phyloP scores from a whole-genome alignment of 1,284 basidiomycete species.

The Naganishia albida region DNA sequence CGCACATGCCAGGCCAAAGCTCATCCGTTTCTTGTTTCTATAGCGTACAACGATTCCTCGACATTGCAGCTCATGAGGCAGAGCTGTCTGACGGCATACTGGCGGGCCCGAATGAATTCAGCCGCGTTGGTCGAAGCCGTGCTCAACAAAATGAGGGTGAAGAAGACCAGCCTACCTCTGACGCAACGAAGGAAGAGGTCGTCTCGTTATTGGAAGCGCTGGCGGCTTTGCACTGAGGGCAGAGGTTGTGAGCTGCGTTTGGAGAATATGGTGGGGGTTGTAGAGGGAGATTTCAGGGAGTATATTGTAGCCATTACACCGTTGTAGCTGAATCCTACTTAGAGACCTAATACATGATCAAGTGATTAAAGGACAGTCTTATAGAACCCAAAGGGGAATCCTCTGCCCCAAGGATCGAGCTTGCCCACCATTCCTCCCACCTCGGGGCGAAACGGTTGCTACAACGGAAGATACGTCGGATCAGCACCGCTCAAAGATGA shows the following conservation, averaged over 20 bases:
- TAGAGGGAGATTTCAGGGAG: background rate
- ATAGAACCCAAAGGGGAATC: slow-evolving; percentile 27
- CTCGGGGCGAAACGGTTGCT: slow-evolving; percentile 30
- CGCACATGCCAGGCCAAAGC: background rate
- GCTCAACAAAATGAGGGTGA: slow-evolving; percentile 16
- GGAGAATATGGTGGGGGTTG: background rate
- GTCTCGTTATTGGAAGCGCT: slow-evolving; percentile 12
- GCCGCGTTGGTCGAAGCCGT: slow-evolving; percentile 38
- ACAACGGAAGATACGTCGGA: background rate
- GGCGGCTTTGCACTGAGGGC: slow-evolving; percentile 4
- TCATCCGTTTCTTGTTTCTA: background rate
- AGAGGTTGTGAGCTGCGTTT: background rate
- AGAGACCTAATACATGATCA: background rate
- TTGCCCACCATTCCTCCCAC: slow-evolving; percentile 30
- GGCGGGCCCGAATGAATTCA: slow-evolving; percentile 42
- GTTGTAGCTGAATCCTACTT: slow-evolving; percentile 6
- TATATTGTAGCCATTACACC: slow-evolving; percentile 7
- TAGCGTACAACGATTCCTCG: slow-evolving; percentile 67
- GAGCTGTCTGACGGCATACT: slow-evolving; percentile 38
- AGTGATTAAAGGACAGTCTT: slow-evolving; percentile 4
- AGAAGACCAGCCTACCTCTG: background rate
- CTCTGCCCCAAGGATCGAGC: slow-evolving; percentile 29
- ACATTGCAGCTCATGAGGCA: slow-evolving; percentile 39
- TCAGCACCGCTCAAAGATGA: background rate
- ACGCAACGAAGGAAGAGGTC: slow-evolving; percentile 19